Base-by-base conservation (phyloP, 2,329 filamentous ascomycete species). In the Zymoseptoria crescenta region DNA sequence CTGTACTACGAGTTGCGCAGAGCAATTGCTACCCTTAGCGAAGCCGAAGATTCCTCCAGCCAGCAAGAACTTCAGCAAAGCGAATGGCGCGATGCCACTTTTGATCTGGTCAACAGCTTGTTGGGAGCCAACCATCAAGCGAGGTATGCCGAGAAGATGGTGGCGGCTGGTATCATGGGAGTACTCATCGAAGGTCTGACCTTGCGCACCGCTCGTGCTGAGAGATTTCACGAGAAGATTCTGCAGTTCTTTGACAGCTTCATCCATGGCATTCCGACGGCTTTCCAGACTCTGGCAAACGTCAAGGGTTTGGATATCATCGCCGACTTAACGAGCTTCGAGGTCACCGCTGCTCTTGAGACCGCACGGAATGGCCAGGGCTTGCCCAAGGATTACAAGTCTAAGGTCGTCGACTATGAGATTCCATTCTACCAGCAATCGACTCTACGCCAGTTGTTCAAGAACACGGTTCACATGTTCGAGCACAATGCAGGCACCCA, bases 401-500 rank as follows among this genome's bases (percentile, higher is more conserved):
- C 91, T 8, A 86, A 87, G 58, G 83, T 88, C 27, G 91, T 95
- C 51, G 95, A 99, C 75, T 99, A 96, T 72, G 83, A 91, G 68
- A 91, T 97, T 56, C 91, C 92, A 0, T 96, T 91, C 72, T 91
- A 91, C 72, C 88, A 96, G 66, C 94, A 97, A 72, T 91, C 96
- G 73, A 93, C 91, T 19, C 80, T 99, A 29, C 92, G 95, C 69
- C 95, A 90, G 85, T 80, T 96, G 51, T 87, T 99, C 74, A 96
- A 96, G 73, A 96, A 97, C 70, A 88, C 96, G 63, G 92, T 96
- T 67, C 92, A 97, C 72, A 87, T 97, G 77, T 96, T 97, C 87
- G 78, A 88, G 76, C 74, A 95, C 81, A 81, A 87, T 78, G 73
- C 89, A 57, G 89, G 88, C 59, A 94, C 92, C 59, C 93, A 92